Evolutionary conservation across 768 basidiomycete species (phyloP), one percentile per base, ranked within the genome.

Genomic region (Lentinula lateritia): DNA sequence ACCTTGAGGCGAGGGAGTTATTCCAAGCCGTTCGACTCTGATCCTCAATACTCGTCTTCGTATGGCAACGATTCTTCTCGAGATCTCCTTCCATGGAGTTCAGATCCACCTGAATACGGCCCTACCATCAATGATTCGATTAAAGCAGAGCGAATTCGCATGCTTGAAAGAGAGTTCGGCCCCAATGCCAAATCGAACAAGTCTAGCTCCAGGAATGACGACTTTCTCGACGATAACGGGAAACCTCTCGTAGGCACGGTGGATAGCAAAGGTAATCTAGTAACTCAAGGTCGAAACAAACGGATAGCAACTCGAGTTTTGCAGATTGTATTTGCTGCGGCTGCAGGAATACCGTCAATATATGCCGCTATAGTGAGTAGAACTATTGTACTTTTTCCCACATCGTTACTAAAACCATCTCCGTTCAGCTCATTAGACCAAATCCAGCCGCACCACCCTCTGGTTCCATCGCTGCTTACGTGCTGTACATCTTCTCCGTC

Each of bases 91-190:
- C 84, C 84, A 0, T 88, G 86, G 85, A 76, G 74, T 58, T 72
- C 69, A 52, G 81, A 83, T 54, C 77, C 76, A 1, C 76, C 78
- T 12, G 78, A 80, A 20, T 76, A 77, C 61, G 75, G 74, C 18
- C 70, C 72, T 0, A 70, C 73, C 0, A 65, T 87, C 4, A 78
- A 83, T 60, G 71, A 79, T 1, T 70, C 76, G n/a, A 73, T 83
- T 35, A 89, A 87, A 69, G 84, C 86, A 69, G 87, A 89, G 65
- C 79, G 88, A 16, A 77, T 89, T 65, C 81, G 86, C 6, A 88
- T 89, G 86, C 78, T 90, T 9, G 84, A 89, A 68, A 80, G 80
- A 16, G 87, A 89, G 63, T 90, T 89, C 68, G 82, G 83, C 3
- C 70, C 73, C n/a, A 76, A 78, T 52, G 63, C 68, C 20, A 66